Evolutionary conservation across 2,329 filamentous ascomycete genomes (phyloP).

Genomic region (Plenodomus tracheiphilus): DNA sequence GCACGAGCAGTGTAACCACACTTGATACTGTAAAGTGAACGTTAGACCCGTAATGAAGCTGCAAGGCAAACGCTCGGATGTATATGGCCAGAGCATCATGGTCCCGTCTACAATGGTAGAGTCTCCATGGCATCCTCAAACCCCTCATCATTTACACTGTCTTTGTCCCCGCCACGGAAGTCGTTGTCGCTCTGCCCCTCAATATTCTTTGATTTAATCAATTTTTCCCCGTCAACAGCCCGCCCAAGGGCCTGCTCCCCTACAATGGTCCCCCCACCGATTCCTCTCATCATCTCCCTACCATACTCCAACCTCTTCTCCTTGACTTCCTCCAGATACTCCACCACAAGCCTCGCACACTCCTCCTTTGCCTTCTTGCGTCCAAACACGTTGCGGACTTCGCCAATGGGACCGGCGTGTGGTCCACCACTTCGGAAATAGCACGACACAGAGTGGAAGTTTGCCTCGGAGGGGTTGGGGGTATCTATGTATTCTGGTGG

Average conservation of each 20-base stretch:
- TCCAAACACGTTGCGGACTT: conserved; percentile 50
- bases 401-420: conserved; percentile 43
- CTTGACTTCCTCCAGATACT: conserved; percentile 44
- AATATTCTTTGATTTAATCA: too few species aligned
- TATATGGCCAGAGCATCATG: too few species aligned
- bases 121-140: conserved; percentile 22
- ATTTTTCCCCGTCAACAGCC: conserved; percentile 3
- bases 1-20: too few species aligned
- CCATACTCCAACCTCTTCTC: conserved; percentile 21
- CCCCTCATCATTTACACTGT: too few species aligned
- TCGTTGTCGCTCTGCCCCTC: background rate
- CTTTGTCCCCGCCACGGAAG: conserved; percentile 1
- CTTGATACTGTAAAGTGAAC: too few species aligned
- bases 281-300: conserved; percentile 17
- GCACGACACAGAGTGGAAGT: conserved; percentile 44
- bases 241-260: background rate
- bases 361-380: conserved; percentile 56
- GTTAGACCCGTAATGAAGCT: too few species aligned
- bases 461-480: conserved; percentile 7
- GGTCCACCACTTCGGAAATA: conserved; percentile 32
- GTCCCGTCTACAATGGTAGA: too few species aligned
- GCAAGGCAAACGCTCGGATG: too few species aligned
- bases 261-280: conserved; percentile 5
- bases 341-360: conserved; percentile 49
- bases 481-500: conserved; percentile 26